Evolutionary conservation across 257 asterid genomes (phyloP).

Genomic region (Solanum virginianum): DNA sequence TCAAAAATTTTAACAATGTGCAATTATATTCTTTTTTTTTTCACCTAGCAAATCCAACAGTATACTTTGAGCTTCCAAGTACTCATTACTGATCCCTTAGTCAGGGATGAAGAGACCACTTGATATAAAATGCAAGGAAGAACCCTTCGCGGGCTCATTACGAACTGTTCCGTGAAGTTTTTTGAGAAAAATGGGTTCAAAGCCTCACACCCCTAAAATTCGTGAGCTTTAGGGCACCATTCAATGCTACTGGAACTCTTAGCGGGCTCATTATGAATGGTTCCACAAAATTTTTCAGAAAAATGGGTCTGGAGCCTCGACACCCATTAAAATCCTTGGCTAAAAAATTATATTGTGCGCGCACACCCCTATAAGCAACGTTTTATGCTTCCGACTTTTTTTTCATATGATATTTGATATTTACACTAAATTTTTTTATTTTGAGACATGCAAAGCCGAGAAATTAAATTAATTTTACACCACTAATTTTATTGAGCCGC

Average conservation of each 20-base stretch:
- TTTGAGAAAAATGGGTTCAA: no score
- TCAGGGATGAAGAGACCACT: background rate
- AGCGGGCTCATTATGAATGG: no score
- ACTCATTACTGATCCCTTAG: background rate
- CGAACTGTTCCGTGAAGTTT: no score
- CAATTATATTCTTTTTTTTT: background rate
- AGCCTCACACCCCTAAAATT: no score
- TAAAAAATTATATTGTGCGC: background rate
- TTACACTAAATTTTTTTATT: accelerated
- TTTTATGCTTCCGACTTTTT: background rate
- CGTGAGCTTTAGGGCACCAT: no score
- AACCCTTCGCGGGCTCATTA: no score
- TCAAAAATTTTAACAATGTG: background rate
- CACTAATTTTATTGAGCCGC: background rate
- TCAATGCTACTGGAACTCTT: no score
- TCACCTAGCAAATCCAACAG: background rate
- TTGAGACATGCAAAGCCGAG: background rate
- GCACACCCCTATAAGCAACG: no score
- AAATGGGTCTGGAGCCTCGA: no score
- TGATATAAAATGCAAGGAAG: background rate
- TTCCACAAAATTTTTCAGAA: no score
- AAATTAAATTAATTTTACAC: background rate
- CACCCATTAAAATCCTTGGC: background rate
- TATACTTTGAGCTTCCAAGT: background rate
- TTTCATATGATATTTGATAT: background rate